Percentiles rank a stretch among this genome's conserved stretches.
Conservation (phyloP, 345 rosid genomes). For the Dipteronia sinensis region DNA sequence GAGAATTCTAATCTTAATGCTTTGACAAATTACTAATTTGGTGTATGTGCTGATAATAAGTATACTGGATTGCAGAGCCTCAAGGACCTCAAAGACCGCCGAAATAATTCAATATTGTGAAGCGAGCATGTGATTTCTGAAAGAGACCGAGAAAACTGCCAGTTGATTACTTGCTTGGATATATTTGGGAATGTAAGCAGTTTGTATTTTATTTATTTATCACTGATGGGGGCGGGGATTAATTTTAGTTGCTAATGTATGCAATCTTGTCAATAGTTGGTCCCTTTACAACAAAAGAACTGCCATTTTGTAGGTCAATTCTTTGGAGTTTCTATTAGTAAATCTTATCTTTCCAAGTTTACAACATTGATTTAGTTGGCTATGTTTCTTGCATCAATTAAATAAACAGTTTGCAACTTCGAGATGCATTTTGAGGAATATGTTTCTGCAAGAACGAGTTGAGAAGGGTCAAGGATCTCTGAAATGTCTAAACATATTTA, state of each 20-base stretch:
- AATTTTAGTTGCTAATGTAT: neutral
- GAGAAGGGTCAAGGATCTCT: neutral
- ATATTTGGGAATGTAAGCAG: neutral
- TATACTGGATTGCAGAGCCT: slow-evolving; percentile 35
- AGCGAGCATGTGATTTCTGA: too few relatives aligned
- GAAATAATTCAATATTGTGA: slow-evolving; percentile 34
- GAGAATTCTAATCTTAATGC: slow-evolving; percentile 2
- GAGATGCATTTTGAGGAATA: neutral
- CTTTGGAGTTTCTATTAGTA: neutral
- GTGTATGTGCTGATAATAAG: slow-evolving; percentile 1
- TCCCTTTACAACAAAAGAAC: neutral
- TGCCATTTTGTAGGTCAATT: slow-evolving; percentile 8
- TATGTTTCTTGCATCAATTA: neutral
- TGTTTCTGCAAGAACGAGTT: too few relatives aligned
- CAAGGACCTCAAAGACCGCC: slow-evolving; percentile 50
- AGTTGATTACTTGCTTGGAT: too few relatives aligned
- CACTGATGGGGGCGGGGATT: neutral
- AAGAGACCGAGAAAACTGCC: too few relatives aligned
- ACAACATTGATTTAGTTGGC: neutral
- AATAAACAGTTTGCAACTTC: neutral
- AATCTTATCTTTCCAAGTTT: neutral
- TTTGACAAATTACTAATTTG: neutral
- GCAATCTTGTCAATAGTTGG: neutral
- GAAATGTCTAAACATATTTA: neutral
- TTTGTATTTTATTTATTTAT: slow-evolving; percentile 6